These are phyloP conservation scores for Cupressus sempervirens DNA, from an alignment of 75 land plant genomes.

Conservation along the genomic window DNA sequence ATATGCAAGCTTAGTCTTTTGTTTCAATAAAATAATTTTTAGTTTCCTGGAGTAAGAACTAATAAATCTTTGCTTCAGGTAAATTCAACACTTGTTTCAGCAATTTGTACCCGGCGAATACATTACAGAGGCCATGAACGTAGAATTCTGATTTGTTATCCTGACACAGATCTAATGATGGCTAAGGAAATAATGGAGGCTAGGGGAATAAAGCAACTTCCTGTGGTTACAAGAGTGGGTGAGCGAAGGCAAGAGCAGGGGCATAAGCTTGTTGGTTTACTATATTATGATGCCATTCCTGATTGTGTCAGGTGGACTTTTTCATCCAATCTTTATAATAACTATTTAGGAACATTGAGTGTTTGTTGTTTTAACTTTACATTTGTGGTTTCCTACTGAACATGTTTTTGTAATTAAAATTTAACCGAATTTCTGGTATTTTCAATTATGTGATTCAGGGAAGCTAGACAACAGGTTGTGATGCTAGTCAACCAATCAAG, in stretches of 20 bases:
- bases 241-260: conserved; percentile 54
- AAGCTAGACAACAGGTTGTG: neutral
- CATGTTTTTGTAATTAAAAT: neutral
- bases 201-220: conserved; percentile 73
- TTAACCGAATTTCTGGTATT: neutral
- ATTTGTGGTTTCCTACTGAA: neutral
- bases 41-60: neutral
- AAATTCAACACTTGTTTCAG: conserved; percentile 52
- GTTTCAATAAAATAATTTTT: conserved; percentile 3
- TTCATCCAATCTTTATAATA: neutral
- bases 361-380: neutral
- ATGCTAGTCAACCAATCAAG: neutral
- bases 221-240: conserved; percentile 74
- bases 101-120: conserved; percentile 65
- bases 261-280: conserved; percentile 66
- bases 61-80: conserved; percentile 21
- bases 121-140: conserved; percentile 56
- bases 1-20: neutral
- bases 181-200: conserved; percentile 87
- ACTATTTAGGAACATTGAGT: neutral
- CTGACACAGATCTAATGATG: conserved; percentile 68
- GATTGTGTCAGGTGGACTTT: conserved; percentile 52
- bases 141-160: conserved; percentile 79
- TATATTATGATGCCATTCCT: conserved; percentile 62
- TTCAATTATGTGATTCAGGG: neutral